Conservation (phyloP, 371 early-diverging fungal species). For the Rhizomucor miehei region DNA sequence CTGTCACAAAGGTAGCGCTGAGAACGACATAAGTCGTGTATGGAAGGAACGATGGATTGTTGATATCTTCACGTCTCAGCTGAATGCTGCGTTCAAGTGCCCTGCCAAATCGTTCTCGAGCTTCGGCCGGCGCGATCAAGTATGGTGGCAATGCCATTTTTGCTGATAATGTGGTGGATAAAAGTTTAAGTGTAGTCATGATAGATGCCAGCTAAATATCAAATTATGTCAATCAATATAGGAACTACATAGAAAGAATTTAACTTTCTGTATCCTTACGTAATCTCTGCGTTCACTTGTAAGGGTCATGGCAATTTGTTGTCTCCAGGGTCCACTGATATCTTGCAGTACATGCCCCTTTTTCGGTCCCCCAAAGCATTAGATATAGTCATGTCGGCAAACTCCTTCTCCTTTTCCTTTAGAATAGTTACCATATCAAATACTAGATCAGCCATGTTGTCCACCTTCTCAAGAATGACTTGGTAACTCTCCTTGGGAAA, state of each 20-base stretch:
- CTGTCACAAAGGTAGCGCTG: slow-evolving; percentile 31
- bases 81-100: slow-evolving; percentile 23
- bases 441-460: slow-evolving; percentile 40
- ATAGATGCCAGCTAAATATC: slow-evolving; percentile 33
- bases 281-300: slow-evolving; percentile 35
- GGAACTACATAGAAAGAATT: neutral
- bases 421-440: slow-evolving; percentile 29
- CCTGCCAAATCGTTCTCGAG: slow-evolving; percentile 19
- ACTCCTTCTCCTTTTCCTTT: neutral
- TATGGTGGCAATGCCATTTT: slow-evolving; percentile 45
- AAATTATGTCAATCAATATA: neutral
- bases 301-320: slow-evolving; percentile 21
- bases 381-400: neutral
- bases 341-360: slow-evolving; percentile 17
- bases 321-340: slow-evolving; percentile 19
- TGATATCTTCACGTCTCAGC: slow-evolving; percentile 21
- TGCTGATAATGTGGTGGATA: slow-evolving; percentile 32
- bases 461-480: slow-evolving; percentile 29
- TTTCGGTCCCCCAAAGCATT: neutral
- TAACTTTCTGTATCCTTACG: slow-evolving; percentile 22
- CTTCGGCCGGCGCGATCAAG: slow-evolving; percentile 28
- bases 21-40: slow-evolving; percentile 36
- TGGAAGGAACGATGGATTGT: slow-evolving; percentile 23
- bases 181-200: slow-evolving; percentile 38
- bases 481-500: slow-evolving; percentile 30